phyloP scores from a whole-genome alignment of 305 asterid species.

The Solanum chacoense region DNA sequence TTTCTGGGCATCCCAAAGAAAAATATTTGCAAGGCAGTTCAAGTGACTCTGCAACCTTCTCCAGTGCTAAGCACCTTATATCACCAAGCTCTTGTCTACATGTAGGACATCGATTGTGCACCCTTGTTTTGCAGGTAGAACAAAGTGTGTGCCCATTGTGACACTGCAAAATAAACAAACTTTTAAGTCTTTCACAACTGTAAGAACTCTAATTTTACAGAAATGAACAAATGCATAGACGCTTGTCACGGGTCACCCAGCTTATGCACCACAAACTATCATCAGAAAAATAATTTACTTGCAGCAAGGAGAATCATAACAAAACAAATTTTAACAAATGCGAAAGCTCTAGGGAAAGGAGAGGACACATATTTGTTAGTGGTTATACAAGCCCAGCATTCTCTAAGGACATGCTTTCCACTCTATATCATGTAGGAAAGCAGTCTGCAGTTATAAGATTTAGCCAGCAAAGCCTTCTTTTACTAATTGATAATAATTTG shows the following conservation, averaged over 20 bases:
- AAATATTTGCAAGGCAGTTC: slow-evolving; percentile 70
- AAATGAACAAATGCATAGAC: not conserved
- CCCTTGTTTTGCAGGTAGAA: slow-evolving; percentile 70
- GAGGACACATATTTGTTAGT: not conserved
- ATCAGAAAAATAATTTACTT: not conserved
- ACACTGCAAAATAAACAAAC: slow-evolving; percentile 37
- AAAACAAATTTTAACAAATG: not conserved
- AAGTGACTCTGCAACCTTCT: slow-evolving; percentile 72
- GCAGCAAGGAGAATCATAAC: not conserved
- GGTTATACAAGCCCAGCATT: not conserved
- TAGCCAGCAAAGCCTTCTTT: not conserved
- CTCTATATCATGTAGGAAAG: not conserved
- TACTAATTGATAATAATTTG: not conserved
- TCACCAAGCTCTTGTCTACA: slow-evolving; percentile 91
- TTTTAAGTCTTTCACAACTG: not conserved
- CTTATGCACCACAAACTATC: not conserved
- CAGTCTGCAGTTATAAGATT: not conserved
- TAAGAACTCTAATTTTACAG: not conserved
- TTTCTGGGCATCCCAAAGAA: slow-evolving; percentile 66
- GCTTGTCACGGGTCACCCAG: not conserved
- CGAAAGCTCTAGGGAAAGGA: not conserved
- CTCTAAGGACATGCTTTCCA: not conserved
- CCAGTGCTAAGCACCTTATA: slow-evolving; percentile 77
- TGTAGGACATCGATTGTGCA: slow-evolving; percentile 73
- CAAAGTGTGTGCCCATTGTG: slow-evolving; percentile 80